Conservation (phyloP, 495 filamentous ascomycete species). For the Hypoxylon cercidicola region DNA sequence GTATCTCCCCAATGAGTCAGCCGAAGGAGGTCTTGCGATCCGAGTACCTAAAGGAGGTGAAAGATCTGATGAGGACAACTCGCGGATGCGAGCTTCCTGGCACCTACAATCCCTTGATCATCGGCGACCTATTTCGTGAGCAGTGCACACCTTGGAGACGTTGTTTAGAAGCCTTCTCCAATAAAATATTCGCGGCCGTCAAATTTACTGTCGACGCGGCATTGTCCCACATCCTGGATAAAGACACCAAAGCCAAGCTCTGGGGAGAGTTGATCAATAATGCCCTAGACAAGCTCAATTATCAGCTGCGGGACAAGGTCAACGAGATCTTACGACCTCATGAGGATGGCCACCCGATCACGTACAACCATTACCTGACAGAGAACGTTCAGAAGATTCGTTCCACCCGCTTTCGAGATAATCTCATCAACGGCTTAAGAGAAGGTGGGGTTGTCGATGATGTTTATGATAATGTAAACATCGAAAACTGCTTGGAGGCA, state of each 20-base stretch:
- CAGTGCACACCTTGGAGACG: slow-evolving; percentile 55
- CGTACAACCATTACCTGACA: slow-evolving; percentile 67
- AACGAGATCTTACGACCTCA: slow-evolving; percentile 51
- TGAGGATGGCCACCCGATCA: slow-evolving; percentile 58
- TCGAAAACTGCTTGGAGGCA: slow-evolving; percentile 10
- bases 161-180: slow-evolving; percentile 36
- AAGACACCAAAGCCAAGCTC: slow-evolving; percentile 45
- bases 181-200: slow-evolving; percentile 43
- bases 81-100: slow-evolving; percentile 58
- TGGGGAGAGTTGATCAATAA: slow-evolving; percentile 44
- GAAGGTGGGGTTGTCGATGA: slow-evolving; percentile 21
- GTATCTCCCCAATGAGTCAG: slow-evolving; percentile 3
- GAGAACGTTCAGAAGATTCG: slow-evolving; percentile 58
- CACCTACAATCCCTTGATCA: slow-evolving; percentile 59
- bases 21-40: slow-evolving; percentile 29
- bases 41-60: slow-evolving; percentile 48
- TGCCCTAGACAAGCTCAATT: slow-evolving; percentile 40
- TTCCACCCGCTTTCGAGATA: slow-evolving; percentile 33
- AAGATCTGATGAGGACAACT: slow-evolving; percentile 43
- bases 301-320: slow-evolving; percentile 42
- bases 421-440: slow-evolving; percentile 23
- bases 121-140: slow-evolving; percentile 57
- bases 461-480: background rate
- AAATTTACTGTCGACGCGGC: slow-evolving; percentile 40
- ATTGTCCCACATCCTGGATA: slow-evolving; percentile 44